Conservation (phyloP, 2,329 filamentous ascomycete genomes). For the Alternaria triticina region DNA sequence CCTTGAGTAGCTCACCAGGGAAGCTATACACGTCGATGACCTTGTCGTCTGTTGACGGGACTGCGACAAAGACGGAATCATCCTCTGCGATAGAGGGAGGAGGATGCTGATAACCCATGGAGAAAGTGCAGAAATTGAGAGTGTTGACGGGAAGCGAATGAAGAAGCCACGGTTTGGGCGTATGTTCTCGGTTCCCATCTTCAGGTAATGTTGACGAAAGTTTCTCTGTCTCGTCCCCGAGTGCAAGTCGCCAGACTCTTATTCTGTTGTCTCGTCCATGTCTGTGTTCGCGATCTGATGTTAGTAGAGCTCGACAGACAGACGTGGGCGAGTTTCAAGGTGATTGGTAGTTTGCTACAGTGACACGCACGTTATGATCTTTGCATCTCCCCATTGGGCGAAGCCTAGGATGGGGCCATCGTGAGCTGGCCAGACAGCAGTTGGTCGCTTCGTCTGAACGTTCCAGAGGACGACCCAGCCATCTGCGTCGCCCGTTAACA, state of each 20-base stretch:
- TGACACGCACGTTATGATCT: slow-evolving; percentile 77
- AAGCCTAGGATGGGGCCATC: slow-evolving; percentile 77
- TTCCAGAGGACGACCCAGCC: slow-evolving; percentile 91
- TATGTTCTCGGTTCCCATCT: neutral
- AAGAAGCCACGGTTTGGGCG: slow-evolving; percentile 71
- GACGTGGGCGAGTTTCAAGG: neutral
- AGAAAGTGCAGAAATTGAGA: slow-evolving; percentile 92
- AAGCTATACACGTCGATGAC: slow-evolving; percentile 83
- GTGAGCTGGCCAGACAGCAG: slow-evolving; percentile 88
- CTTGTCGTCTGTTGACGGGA: slow-evolving; percentile 64
- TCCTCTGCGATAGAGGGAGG: slow-evolving; percentile 9
- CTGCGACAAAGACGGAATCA: slow-evolving; percentile 69
- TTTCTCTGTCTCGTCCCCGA: neutral
- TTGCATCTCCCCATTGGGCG: slow-evolving; percentile 72
- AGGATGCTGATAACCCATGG: slow-evolving; percentile 56
- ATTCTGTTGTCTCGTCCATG: slow-evolving; percentile 91
- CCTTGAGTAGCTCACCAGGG: slow-evolving; percentile 73
- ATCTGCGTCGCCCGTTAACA: slow-evolving; percentile 87
- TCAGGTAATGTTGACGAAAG: neutral
- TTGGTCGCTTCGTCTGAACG: slow-evolving; percentile 77
- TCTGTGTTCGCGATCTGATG: slow-evolving; percentile 54
- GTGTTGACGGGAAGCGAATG: slow-evolving; percentile 86
- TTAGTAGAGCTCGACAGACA: neutral
- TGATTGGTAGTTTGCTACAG: neutral
- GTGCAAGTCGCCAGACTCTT: slow-evolving; percentile 76